A percentile compares a stretch with the other conserved stretches of the same genome.
Evolutionary conservation across 352 stramenopile species (phyloP).

Genomic region (Elongisporangium prolatum): DNA sequence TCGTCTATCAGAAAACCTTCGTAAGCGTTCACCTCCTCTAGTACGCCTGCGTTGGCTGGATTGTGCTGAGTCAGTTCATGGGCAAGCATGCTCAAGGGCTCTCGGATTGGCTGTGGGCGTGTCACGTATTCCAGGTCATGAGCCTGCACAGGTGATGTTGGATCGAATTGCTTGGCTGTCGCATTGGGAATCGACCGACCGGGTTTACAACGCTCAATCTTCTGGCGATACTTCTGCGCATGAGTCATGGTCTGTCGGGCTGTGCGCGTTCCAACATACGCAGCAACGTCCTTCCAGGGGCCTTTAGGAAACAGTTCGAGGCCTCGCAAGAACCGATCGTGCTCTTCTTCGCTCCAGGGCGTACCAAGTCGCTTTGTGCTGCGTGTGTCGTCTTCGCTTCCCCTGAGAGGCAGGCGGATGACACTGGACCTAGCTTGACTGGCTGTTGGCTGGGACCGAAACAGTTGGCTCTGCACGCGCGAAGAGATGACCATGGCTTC

Average conservation of each 20-base stretch:
- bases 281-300: slow-evolving; percentile 8
- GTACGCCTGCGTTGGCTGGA: not conserved
- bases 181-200: slow-evolving; percentile 6
- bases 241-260: slow-evolving; percentile 51
- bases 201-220: slow-evolving; percentile 14
- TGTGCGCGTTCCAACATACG: slow-evolving; percentile 3
- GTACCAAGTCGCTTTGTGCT: not conserved
- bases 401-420: not conserved
- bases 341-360: slow-evolving; percentile 6
- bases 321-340: slow-evolving; percentile 6
- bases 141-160: not conserved
- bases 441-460: not conserved
- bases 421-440: not conserved
- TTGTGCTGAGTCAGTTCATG: not conserved
- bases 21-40: not conserved
- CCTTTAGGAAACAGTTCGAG: slow-evolving; percentile 6
- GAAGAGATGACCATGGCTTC: not conserved
- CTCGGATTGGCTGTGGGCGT: no score
- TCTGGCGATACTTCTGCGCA: slow-evolving; percentile 56
- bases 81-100: no score
- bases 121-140: not conserved
- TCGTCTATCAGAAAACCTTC: not conserved
- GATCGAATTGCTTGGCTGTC: not conserved
- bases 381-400: not conserved
- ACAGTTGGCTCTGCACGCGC: not conserved